Conservation (phyloP, 345 rosid species). For the Geranium rotundifolium region DNA sequence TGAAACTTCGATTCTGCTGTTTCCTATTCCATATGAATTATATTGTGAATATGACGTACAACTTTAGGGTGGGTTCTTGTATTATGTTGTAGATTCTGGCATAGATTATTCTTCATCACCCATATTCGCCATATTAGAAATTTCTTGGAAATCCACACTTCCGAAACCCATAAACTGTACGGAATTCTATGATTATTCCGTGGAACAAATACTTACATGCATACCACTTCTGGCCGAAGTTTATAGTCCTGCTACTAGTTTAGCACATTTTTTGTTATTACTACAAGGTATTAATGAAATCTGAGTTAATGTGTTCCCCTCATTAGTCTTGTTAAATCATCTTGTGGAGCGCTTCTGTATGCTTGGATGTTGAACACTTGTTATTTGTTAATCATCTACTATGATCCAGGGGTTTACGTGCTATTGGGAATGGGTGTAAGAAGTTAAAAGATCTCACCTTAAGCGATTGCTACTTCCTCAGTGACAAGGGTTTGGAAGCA, state of each 20-base stretch:
- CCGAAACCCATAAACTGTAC: too few relatives aligned
- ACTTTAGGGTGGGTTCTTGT: conserved; percentile 2
- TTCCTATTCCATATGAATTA: background rate
- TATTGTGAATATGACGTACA: background rate
- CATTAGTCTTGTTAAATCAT: background rate
- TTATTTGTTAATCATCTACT: conserved; percentile 1
- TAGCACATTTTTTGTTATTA: too few relatives aligned
- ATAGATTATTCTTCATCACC: background rate
- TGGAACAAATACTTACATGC: too few relatives aligned
- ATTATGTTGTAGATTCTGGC: conserved; percentile 1
- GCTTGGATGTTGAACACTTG: conserved; percentile 1
- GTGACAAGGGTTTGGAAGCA: conserved; percentile 70
- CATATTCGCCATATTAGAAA: too few relatives aligned
- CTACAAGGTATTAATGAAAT: too few relatives aligned
- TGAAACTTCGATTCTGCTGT: background rate
- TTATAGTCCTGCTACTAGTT: too few relatives aligned
- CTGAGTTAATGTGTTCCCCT: too few relatives aligned
- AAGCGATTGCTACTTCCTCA: conserved; percentile 70
- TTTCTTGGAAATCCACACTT: too few relatives aligned
- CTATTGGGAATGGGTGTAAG: conserved; percentile 74
- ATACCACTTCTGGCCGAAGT: too few relatives aligned
- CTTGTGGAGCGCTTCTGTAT: background rate
- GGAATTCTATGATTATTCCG: too few relatives aligned
- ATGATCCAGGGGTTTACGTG: conserved; percentile 62
- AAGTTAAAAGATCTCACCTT: conserved; percentile 59